Percentiles rank a stretch among this genome's conserved stretches.
Evolutionary conservation across 768 basidiomycete species (phyloP).

Genomic region (Kwoniella botswanensis): DNA sequence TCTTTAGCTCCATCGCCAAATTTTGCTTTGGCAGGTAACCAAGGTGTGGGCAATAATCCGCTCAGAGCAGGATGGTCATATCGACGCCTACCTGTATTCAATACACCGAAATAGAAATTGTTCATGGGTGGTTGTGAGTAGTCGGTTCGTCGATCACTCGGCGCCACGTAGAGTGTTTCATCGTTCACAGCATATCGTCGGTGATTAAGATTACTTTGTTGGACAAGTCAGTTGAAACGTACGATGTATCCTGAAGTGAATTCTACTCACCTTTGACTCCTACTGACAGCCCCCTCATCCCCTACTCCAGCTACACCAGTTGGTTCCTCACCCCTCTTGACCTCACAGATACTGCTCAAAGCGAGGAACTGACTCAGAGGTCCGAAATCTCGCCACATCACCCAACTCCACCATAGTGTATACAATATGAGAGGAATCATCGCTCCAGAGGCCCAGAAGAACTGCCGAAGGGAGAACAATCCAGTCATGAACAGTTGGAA

Average conservation of each 20-base stretch:
- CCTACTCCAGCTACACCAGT: conserved; percentile 75
- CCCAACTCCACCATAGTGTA: conserved; percentile 82
- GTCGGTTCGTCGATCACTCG: conserved; percentile 89
- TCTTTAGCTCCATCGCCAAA: conserved; percentile 63
- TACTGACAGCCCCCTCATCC: conserved; percentile 82
- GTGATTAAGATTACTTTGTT: conserved; percentile 72
- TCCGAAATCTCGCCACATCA: conserved; percentile 69
- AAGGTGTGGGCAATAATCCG: conserved; percentile 90
- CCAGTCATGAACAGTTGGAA: conserved; percentile 98
- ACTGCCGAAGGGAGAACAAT: conserved; percentile 77
- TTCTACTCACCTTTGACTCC: conserved; percentile 76
- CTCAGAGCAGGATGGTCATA: conserved; percentile 95
- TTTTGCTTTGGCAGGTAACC: conserved; percentile 87
- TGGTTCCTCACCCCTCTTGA: conserved; percentile 84
- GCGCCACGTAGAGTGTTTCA: conserved; percentile 92
- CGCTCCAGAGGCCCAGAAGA: conserved; percentile 66
- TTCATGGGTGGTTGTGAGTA: conserved; percentile 98
- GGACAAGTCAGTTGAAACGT: background rate
- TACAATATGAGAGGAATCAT: conserved; percentile 76
- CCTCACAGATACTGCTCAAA: conserved; percentile 74
- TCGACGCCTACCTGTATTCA: conserved; percentile 92
- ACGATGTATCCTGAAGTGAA: background rate
- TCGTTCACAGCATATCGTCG: conserved; percentile 90
- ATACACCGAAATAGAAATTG: conserved; percentile 88
- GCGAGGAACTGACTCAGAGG: conserved; percentile 82